A percentile compares a stretch with the other conserved stretches of the same genome.
Conservation (phyloP, 164 flowering plant genomes). For the Warburgia ugandensis region DNA sequence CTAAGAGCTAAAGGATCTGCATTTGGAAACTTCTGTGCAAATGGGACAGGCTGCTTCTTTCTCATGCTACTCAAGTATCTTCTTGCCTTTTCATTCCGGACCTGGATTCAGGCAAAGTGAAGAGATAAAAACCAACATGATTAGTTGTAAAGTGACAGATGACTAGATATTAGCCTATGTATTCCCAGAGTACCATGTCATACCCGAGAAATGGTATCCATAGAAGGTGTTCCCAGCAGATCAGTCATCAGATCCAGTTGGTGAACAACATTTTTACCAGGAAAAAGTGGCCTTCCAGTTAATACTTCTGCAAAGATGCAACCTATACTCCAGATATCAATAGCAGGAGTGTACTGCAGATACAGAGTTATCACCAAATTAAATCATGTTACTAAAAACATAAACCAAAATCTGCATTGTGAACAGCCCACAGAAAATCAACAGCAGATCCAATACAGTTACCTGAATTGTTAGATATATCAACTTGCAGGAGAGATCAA, state of each 20-base stretch:
- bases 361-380: slow-evolving; percentile 4
- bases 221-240: slow-evolving; percentile 86
- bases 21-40: slow-evolving; percentile 81
- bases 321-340: slow-evolving; percentile 97
- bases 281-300: slow-evolving; percentile 87
- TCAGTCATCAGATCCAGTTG: slow-evolving; percentile 96
- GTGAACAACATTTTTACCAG: slow-evolving; percentile 96
- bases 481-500: slow-evolving; percentile 21
- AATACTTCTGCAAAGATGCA: slow-evolving; percentile 96
- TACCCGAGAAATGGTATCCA: slow-evolving; percentile 86
- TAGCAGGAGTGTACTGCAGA: slow-evolving; percentile 90
- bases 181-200: neutral
- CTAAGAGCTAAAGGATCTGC: slow-evolving; percentile 79
- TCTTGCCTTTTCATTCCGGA: slow-evolving; percentile 89
- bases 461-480: slow-evolving; percentile 20
- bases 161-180: too few species aligned
- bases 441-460: slow-evolving; percentile 16
- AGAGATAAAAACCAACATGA: too few species aligned
- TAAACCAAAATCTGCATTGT: neutral
- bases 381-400: neutral
- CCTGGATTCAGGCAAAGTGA: slow-evolving; percentile 34
- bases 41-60: slow-evolving; percentile 72
- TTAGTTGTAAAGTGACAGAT: too few species aligned
- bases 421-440: neutral
- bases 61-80: slow-evolving; percentile 84